phyloP scores from a whole-genome alignment of 106 monocot species.

The Amphibolis antarctica region DNA sequence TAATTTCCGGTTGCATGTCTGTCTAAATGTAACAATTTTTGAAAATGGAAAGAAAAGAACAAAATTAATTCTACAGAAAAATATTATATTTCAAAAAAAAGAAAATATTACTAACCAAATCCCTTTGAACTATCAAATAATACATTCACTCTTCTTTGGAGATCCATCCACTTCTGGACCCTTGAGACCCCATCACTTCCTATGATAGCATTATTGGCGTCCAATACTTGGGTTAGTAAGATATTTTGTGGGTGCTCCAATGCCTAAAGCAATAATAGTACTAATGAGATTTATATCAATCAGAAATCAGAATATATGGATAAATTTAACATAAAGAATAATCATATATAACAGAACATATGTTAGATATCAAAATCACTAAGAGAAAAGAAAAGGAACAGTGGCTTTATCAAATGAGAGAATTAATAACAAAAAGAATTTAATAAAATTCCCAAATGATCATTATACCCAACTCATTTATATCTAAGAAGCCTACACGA shows the following conservation, averaged over 20 bases:
- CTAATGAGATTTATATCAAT: too few relatives aligned
- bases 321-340: background rate
- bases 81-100: background rate
- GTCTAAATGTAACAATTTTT: background rate
- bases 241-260: slow-evolving; percentile 83
- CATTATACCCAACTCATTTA: too few relatives aligned
- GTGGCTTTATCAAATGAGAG: too few relatives aligned
- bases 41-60: background rate
- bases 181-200: slow-evolving; percentile 1
- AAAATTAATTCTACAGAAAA: background rate
- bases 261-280: slow-evolving; percentile 20
- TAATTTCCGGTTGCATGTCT: too few relatives aligned
- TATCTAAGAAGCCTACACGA: too few relatives aligned
- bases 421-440: too few relatives aligned
- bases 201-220: slow-evolving; percentile 30
- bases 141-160: slow-evolving; percentile 50
- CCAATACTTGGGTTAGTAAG: slow-evolving; percentile 40
- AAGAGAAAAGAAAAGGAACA: too few relatives aligned
- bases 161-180: slow-evolving; percentile 45
- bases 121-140: slow-evolving; percentile 68
- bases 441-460: too few relatives aligned
- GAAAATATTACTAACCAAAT: slow-evolving; percentile 28
- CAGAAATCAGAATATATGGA: background rate
- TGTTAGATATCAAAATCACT: too few relatives aligned
- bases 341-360: too few relatives aligned